phyloP scores from a whole-genome alignment of 371 early-diverging fungal genomes.

The Mucor plumbeus region DNA sequence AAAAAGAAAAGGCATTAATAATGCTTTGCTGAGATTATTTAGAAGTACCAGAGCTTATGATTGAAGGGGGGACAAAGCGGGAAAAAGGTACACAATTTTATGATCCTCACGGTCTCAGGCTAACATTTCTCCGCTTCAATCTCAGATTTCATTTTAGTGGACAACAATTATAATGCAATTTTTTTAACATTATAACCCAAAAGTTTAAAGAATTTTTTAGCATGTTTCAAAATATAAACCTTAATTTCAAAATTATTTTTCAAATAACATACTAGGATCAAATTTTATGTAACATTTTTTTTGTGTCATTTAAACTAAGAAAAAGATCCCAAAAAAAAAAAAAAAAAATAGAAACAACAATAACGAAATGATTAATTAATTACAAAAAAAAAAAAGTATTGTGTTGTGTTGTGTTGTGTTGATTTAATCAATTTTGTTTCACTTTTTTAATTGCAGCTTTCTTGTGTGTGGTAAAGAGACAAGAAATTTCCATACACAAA shows the following conservation, averaged over 20 bases:
- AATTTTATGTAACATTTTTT: not conserved
- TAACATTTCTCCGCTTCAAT: not conserved
- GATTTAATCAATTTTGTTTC: conserved; percentile 2
- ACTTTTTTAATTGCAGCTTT: conserved; percentile 1
- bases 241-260: not conserved
- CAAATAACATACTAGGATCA: not conserved
- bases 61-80: conserved; percentile 3
- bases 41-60: not conserved
- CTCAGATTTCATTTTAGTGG: not conserved
- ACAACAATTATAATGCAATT: not conserved
- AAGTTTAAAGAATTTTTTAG: not conserved
- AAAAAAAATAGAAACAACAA: not conserved
- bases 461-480: no score
- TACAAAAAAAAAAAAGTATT: not conserved
- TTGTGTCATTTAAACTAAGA: not conserved
- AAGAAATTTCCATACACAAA: not conserved
- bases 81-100: conserved; percentile 1
- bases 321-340: not conserved
- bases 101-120: not conserved
- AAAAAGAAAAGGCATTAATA: conserved; percentile 5
- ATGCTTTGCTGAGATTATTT: conserved; percentile 1
- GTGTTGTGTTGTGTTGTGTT: not conserved
- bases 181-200: no score
- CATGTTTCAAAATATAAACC: conserved; percentile 1
- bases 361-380: not conserved